phyloP scores from a whole-genome alignment of 257 asterid genomes.

The Ilex aquifolium region DNA sequence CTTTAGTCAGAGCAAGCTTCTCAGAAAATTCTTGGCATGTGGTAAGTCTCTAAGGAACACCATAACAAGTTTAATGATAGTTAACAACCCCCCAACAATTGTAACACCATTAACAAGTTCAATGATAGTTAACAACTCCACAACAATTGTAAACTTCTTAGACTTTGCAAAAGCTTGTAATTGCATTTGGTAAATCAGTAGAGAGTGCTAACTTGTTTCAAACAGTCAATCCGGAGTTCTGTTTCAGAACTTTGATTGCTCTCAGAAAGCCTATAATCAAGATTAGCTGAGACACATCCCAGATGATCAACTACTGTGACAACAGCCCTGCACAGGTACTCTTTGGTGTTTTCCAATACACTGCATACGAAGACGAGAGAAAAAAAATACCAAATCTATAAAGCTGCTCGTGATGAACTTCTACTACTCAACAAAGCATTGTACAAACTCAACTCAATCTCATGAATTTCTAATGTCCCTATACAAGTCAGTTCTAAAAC shows the following conservation, averaged over 20 bases:
- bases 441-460: too few relatives aligned
- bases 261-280: conserved; percentile 34
- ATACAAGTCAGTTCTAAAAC: too few relatives aligned
- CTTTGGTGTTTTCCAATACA: conserved; percentile 48
- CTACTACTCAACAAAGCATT: too few relatives aligned
- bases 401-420: too few relatives aligned
- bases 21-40: conserved; percentile 45
- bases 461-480: too few relatives aligned
- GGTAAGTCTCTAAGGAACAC: conserved; percentile 36
- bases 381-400: not conserved
- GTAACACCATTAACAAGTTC: not conserved
- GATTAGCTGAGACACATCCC: conserved; percentile 53
- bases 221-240: conserved; percentile 29
- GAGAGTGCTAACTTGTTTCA: conserved; percentile 35
- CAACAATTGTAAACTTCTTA: too few relatives aligned
- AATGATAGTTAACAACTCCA: not conserved
- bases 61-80: not conserved
- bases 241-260: conserved; percentile 35
- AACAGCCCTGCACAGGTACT: conserved; percentile 45
- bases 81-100: too few relatives aligned
- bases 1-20: conserved; percentile 32
- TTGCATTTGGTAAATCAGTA: not conserved
- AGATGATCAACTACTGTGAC: conserved; percentile 60
- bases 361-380: conserved; percentile 25
- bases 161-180: not conserved